Base-by-base conservation (phyloP, 139 green algal species). In the Monoraphidium neglectum region DNA sequence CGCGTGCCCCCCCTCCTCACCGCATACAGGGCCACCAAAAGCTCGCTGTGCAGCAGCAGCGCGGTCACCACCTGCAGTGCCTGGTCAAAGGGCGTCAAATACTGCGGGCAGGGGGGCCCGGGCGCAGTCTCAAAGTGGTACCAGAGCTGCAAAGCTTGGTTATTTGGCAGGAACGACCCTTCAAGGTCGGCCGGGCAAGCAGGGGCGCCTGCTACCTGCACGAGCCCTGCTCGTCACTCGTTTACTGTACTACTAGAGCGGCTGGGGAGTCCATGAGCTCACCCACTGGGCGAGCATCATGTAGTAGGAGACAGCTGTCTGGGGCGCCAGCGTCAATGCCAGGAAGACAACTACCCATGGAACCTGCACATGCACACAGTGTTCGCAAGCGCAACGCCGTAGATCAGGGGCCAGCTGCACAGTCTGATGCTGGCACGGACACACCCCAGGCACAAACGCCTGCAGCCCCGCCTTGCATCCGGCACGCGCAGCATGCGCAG, bases 341-440 rank as follows among this genome's bases (percentile, higher is more conserved):
- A 18, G 35, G 77, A 88, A 90, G 13, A 90, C 77, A 1, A 88
- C 46, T 16, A 90, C 70, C 85, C 83, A 88, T 0, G 85, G 85
- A 24, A 90, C 36, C 85, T 90, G 85, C 63, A 49, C 35, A 12
- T 24, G 15, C 10, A 2, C 26, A 2, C 5, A 10, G 56, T 12
- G 56, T 63, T 8, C n/a, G 43, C 8, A 51, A n/a, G n/a, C n/a
- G n/a, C n/a, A n/a, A n/a, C n/a, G n/a, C n/a, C n/a, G n/a, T n/a
- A n/a, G n/a, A n/a, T n/a, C n/a, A n/a, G n/a, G n/a, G n/a, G n/a
- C n/a, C n/a, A n/a, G n/a, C n/a, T n/a, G n/a, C n/a, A n/a, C n/a
- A n/a, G n/a, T n/a, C n/a, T n/a, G n/a, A n/a, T n/a, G n/a, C n/a
- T n/a, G n/a, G n/a, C n/a, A n/a, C n/a, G n/a, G n/a, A n/a, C n/a